Evolutionary conservation across 2,329 filamentous ascomycete species (phyloP).

Genomic region (Colletotrichum tanaceti): DNA sequence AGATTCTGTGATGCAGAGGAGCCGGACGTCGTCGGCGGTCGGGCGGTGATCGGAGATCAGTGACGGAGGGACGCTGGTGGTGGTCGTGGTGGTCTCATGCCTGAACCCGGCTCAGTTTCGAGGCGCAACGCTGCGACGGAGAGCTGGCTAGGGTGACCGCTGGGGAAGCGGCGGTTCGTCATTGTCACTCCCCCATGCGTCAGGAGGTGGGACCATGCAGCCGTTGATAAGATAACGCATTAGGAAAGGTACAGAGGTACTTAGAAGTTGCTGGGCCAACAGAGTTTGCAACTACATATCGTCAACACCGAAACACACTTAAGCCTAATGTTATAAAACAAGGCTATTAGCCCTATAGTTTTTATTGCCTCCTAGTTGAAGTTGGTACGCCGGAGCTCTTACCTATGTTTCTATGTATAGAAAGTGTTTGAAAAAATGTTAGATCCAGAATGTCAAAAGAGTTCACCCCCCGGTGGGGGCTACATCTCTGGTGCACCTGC

Average conservation of each 20-base stretch:
- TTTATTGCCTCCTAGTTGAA: too few species aligned
- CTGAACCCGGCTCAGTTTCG: conserved; percentile 31
- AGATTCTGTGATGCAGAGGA: neutral
- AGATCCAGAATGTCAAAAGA: conserved; percentile 3
- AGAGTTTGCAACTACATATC: neutral
- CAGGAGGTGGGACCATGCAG: conserved; percentile 11
- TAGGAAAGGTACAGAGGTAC: neutral
- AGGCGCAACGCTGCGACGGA: conserved; percentile 34
- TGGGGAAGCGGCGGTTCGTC: conserved; percentile 13
- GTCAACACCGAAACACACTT: neutral
- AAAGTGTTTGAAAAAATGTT: too few species aligned
- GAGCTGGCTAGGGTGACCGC: conserved; percentile 1
- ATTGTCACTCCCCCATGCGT: conserved; percentile 13
- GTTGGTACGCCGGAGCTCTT: too few species aligned
- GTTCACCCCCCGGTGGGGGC: conserved; percentile 6
- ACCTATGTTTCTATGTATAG: too few species aligned
- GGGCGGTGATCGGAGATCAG: conserved; percentile 21
- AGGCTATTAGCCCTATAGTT: too few species aligned
- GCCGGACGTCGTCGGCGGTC: conserved; percentile 26
- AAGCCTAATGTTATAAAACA: too few species aligned
- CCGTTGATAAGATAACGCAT: conserved; percentile 18
- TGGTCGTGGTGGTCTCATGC: conserved; percentile 31
- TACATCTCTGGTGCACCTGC: conserved; percentile 24
- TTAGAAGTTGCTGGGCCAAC: conserved; percentile 5
- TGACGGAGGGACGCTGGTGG: neutral